A percentile compares a stretch with the other conserved stretches of the same genome.
Conservation (phyloP, 108 stramenopile species). For the Bacterosira constricta region DNA sequence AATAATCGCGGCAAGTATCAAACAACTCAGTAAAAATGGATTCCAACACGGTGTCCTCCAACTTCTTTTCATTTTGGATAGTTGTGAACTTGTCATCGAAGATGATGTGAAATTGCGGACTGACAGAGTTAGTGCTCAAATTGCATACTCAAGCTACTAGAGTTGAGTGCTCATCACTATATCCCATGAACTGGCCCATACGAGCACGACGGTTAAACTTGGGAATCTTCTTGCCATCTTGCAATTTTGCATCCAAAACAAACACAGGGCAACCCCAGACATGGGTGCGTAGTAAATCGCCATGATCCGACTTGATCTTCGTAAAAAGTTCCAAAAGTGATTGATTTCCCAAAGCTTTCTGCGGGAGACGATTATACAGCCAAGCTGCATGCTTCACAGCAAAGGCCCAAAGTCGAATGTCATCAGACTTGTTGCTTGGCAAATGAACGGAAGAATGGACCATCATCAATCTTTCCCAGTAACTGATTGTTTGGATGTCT, state of each 20-base stretch:
- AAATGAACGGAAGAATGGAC: conserved; percentile 10
- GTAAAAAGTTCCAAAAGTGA: background rate
- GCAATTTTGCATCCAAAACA: conserved; percentile 7
- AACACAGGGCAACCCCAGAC: conserved; percentile 28
- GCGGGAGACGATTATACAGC: conserved; percentile 6
- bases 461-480: conserved; percentile 4
- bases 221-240: conserved; percentile 32
- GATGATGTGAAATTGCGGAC: conserved; percentile 57
- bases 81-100: conserved; percentile 52
- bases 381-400: conserved; percentile 1
- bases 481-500: conserved; percentile 9
- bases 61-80: background rate
- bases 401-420: conserved; percentile 1
- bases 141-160: conserved; percentile 43
- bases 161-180: conserved; percentile 15
- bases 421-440: conserved; percentile 5
- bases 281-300: background rate
- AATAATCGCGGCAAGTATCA: too few species aligned
- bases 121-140: conserved; percentile 28
- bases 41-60: background rate
- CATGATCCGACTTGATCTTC: background rate
- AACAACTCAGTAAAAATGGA: background rate
- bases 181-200: background rate
- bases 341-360: background rate
- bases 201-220: conserved; percentile 4